These are phyloP conservation scores for Pyronema omphalodes DNA, from an alignment of 495 filamentous ascomycete species.

Conservation along the genomic window DNA sequence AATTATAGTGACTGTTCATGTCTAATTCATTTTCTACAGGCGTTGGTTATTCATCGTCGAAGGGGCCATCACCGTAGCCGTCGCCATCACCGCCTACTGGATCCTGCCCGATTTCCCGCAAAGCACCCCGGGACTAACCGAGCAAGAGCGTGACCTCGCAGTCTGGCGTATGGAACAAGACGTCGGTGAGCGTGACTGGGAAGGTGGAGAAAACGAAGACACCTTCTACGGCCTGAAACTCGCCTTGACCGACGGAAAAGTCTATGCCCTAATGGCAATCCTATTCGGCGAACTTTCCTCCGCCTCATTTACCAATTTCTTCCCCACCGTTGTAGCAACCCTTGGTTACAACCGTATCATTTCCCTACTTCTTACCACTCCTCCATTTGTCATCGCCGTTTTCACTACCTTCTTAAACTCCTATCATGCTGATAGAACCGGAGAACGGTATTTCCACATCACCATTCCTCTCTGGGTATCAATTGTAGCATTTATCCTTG, in stretches of 20 bases:
- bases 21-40: not conserved
- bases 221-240: slow-evolving; percentile 47
- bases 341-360: slow-evolving; percentile 47
- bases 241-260: slow-evolving; percentile 33
- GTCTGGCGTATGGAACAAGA: slow-evolving; percentile 41
- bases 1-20: not conserved
- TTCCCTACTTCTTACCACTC: slow-evolving; percentile 59
- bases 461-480: slow-evolving; percentile 48
- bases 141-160: slow-evolving; percentile 38
- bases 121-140: slow-evolving; percentile 34
- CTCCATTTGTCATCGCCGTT: slow-evolving; percentile 54
- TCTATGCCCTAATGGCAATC: slow-evolving; percentile 35
- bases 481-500: slow-evolving; percentile 56
- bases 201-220: slow-evolving; percentile 38
- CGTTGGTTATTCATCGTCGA: slow-evolving; percentile 62
- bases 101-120: slow-evolving; percentile 50
- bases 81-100: slow-evolving; percentile 30
- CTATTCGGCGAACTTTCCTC: slow-evolving; percentile 54
- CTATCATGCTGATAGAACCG: slow-evolving; percentile 60
- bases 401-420: slow-evolving; percentile 54
- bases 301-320: slow-evolving; percentile 71
- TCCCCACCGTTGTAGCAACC: slow-evolving; percentile 60
- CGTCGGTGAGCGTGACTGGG: slow-evolving; percentile 61
- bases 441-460: slow-evolving; percentile 66
- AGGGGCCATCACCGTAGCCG: slow-evolving; percentile 37